These are phyloP conservation scores for Colletotrichum trifolii DNA, from an alignment of 2,329 filamentous ascomycete species.

Conservation along the genomic window DNA sequence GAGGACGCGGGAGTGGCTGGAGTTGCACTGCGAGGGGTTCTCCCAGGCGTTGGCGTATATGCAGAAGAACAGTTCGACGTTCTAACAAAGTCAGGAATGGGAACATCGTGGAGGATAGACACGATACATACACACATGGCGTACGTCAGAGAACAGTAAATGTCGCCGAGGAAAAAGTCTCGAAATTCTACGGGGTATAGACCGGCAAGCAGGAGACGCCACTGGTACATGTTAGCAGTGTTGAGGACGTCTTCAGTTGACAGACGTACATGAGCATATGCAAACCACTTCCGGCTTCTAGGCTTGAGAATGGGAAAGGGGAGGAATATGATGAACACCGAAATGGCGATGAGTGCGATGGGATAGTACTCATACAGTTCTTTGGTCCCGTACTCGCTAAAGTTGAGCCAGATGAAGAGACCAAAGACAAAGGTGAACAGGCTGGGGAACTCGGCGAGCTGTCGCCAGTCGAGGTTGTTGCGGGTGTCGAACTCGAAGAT, in stretches of 20 bases:
- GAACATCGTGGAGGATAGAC: too few species aligned
- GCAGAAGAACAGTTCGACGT: constrained; percentile 94
- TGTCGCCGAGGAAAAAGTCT: constrained; percentile 97
- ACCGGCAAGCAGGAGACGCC: constrained; percentile 85
- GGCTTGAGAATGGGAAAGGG: constrained; percentile 81
- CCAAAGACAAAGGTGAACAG: constrained; percentile 84
- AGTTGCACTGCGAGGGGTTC: constrained; percentile 83
- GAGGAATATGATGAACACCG: constrained; percentile 76
- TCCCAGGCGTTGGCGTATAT: constrained; percentile 85
- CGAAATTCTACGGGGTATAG: constrained; percentile 95
- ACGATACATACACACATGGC: constrained; percentile 76
- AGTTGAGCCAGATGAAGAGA: constrained; percentile 90
- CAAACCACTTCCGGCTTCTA: constrained; percentile 84
- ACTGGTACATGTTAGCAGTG: constrained; percentile 62
- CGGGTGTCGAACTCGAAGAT: constrained; percentile 96
- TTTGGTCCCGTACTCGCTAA: constrained; percentile 73
- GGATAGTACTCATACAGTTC: constrained; percentile 88
- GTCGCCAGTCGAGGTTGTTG: constrained; percentile 88
- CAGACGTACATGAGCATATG: constrained; percentile 82
- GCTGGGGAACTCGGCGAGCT: constrained; percentile 86
- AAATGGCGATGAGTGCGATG: constrained; percentile 78
- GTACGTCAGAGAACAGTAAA: constrained; percentile 96
- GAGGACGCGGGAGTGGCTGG: constrained; percentile 81
- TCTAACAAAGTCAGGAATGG: constrained; percentile 60
- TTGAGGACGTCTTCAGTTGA: too few species aligned